phyloP scores from a whole-genome alignment of 352 stramenopile species.

The Phytophthora constricta region DNA sequence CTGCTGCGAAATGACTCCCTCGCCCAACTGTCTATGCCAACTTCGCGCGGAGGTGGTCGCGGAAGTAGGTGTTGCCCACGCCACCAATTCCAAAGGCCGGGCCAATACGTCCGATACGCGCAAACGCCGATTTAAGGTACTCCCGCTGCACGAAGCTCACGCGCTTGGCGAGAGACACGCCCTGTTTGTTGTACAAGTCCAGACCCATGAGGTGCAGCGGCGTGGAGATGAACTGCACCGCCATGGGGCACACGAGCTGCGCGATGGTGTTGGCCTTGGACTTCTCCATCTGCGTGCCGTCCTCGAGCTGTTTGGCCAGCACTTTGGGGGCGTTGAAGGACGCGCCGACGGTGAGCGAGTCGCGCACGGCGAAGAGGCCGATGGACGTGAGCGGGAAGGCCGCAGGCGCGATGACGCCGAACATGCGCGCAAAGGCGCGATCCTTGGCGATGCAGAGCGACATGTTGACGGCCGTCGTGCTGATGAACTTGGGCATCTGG shows the following conservation, averaged over 20 bases:
- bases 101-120: slow-evolving; percentile 87
- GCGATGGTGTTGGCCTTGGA: slow-evolving; percentile 62
- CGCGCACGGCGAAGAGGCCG: slow-evolving; percentile 86
- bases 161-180: slow-evolving; percentile 37
- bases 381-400: slow-evolving; percentile 84
- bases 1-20: too few relatives aligned
- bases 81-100: slow-evolving; percentile 91
- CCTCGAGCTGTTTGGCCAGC: slow-evolving; percentile 70
- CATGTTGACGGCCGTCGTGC: slow-evolving; percentile 92
- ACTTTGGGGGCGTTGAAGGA: slow-evolving; percentile 89
- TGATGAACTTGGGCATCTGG: slow-evolving; percentile 90
- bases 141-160: slow-evolving; percentile 75
- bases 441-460: slow-evolving; percentile 92
- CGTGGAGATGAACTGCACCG: slow-evolving; percentile 90
- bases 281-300: slow-evolving; percentile 52
- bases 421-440: slow-evolving; percentile 92
- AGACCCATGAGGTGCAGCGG: slow-evolving; percentile 89
- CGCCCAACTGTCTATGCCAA: slow-evolving; percentile 39
- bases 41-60: slow-evolving; percentile 49
- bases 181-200: slow-evolving; percentile 90
- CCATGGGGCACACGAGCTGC: slow-evolving; percentile 84
- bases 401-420: slow-evolving; percentile 80
- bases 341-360: slow-evolving; percentile 85
- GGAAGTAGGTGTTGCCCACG: slow-evolving; percentile 84
- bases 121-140: slow-evolving; percentile 86